A percentile compares a stretch with the other conserved stretches of the same genome.
Evolutionary conservation across 192 early-diverging fungal species (phyloP).

Genomic region (Phlyctochytrium arcticum): DNA sequence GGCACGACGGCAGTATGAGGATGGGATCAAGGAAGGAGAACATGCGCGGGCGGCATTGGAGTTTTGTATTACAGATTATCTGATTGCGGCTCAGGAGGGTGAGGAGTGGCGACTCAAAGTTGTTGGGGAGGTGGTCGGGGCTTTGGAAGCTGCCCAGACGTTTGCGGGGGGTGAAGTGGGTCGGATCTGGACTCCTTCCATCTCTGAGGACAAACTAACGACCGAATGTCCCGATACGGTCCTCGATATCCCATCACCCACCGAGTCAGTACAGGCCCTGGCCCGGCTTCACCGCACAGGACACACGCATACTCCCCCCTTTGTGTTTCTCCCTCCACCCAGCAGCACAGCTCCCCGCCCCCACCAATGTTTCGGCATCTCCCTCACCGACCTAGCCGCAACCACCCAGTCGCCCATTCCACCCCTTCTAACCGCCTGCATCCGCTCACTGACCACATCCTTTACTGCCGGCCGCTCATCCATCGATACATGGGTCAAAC

Average conservation of each 20-base stretch:
- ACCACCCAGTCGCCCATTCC: conserved; percentile 24
- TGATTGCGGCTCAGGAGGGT: conserved; percentile 30
- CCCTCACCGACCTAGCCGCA: conserved; percentile 19
- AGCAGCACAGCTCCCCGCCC: conserved; percentile 11
- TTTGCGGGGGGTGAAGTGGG: conserved; percentile 7
- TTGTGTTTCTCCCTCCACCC: conserved; percentile 22
- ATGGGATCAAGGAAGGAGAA: conserved; percentile 22
- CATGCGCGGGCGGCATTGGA: conserved; percentile 35
- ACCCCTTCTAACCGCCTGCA: conserved; percentile 24
- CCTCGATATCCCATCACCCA: conserved; percentile 13
- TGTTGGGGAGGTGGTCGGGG: conserved; percentile 15
- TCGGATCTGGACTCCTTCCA: conserved; percentile 6
- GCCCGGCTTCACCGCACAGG: conserved; percentile 26
- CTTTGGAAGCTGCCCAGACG: conserved; percentile 14
- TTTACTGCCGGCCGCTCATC: conserved; percentile 9
- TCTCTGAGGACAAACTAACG: not conserved
- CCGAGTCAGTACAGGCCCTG: conserved; percentile 13
- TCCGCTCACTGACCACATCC: conserved; percentile 20
- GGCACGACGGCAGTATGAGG: conserved; percentile 20
- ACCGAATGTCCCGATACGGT: not conserved
- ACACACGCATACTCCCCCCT: conserved; percentile 17
- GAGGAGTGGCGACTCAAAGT: conserved; percentile 21
- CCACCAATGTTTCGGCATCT: conserved; percentile 31
- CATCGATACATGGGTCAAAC: conserved; percentile 33
- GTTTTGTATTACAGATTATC: conserved; percentile 37